Evolutionary conservation across 768 basidiomycete species (phyloP), one percentile per base, ranked within the genome.

Genomic region (Tulasnella sp.): DNA sequence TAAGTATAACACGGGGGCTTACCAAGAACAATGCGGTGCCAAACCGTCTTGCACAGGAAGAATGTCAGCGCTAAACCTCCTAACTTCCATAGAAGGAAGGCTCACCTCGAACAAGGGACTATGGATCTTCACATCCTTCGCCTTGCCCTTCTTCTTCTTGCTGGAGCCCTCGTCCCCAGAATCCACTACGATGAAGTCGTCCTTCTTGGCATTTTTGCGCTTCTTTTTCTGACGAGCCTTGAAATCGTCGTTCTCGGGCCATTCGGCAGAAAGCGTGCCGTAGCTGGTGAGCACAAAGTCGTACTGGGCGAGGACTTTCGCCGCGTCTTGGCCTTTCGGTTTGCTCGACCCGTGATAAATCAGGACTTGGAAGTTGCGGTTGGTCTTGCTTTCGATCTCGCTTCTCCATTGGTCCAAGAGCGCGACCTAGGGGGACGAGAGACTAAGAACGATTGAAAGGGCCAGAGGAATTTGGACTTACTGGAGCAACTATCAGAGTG

Each of bases 241-340:
- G n/a, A 78, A 77, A 7, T 48, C 71, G 42, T 78, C 77, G 42
- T 79, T 78, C 69, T 80, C 80, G 16, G 82, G 83, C 78, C 76
- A 82, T 79, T 81, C 83, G 70, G 39, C 55, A 51, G 69, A 81
- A 76, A 81, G 79, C 42, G 81, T 86, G 76, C 73, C 79, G 80
- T 83, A 91, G 84, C 82, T 90, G 81, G 91, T 92, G 46, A 92
- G 80, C 11, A 93, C 88, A 5, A 92, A 85, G 80, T 93, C 91
- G 81, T 89, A 88, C 67, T 87, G 83, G 77, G 87, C 81, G 2
- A 94, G 80, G n/a, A 89, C 86, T 10, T 86, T 84, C 74, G 84
- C 84, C 46, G 82, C 74, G 2, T 55, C 44, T 11, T 11, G 26
- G 2, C 74, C 74, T 20, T 77, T 77, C 18, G 75, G 69, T 46